Conservation (phyloP, 176 grass and related monocot species). For the Phoenix roebelenii region DNA sequence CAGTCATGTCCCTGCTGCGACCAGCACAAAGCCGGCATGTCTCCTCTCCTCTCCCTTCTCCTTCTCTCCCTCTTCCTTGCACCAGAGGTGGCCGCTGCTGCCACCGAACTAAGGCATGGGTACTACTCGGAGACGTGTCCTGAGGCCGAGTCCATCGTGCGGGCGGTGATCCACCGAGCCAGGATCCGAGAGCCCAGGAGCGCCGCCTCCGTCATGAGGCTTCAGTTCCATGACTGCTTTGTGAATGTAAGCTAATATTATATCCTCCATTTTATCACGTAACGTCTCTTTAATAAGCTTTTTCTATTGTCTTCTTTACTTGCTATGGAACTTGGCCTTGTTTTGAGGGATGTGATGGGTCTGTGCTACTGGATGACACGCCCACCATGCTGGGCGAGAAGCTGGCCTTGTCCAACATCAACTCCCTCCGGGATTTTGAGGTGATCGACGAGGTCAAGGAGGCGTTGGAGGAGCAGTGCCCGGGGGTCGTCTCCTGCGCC, state of each 20-base stretch:
- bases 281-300: background rate
- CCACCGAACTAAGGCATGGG: constrained; percentile 37
- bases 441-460: constrained; percentile 76
- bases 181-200: constrained; percentile 55
- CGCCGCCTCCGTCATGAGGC: constrained; percentile 93
- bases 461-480: constrained; percentile 56
- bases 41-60: background rate
- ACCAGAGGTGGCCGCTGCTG: constrained; percentile 8
- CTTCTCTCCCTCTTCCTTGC: background rate
- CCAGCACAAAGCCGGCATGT: background rate
- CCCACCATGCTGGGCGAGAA: constrained; percentile 76
- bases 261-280: too few relatives aligned
- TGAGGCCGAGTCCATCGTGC: constrained; percentile 55
- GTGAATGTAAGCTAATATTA: constrained; percentile 51
- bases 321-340: background rate
- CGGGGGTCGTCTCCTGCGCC: constrained; percentile 54
- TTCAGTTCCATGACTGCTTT: constrained; percentile 99
- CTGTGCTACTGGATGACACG: constrained; percentile 78
- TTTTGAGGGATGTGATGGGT: constrained; percentile 77
- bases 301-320: background rate
- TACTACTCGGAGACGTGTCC: constrained; percentile 87
- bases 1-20: too few relatives aligned
- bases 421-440: constrained; percentile 83
- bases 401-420: constrained; percentile 78
- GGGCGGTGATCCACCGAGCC: constrained; percentile 41